Evolutionary conservation across 148 eudicot genomes (phyloP), one percentile per base, ranked within the genome.

Genomic region (Gaultheria prostrata): DNA sequence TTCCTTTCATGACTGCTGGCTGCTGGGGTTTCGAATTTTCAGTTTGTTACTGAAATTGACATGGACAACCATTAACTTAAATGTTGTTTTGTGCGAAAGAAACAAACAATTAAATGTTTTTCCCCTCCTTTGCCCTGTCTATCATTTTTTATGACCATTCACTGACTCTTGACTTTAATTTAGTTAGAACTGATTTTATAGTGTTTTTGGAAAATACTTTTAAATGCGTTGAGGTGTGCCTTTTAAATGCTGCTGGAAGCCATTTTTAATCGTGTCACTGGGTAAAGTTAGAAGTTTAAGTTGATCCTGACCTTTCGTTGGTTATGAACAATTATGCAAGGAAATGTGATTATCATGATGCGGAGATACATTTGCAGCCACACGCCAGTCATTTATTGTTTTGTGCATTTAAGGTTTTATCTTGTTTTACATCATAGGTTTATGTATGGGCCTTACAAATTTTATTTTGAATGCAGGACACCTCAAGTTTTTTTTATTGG

Each of bases 401-500:
- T 50, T 50, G 53, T 50, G 53, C 15, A 8, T 50, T 50, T 50
- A 50, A 13, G 11, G 53, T 11, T 50, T 50, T 50, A 50, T 50
- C 12, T 50, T 50, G 28, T 65, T 28, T 65, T 28, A 28, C 71
- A 28, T 65, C 71, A 65, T 13, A 65, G 71, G 33, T 65, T 65
- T 32, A 65, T 65, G 71, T 65, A 26, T 65, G 3, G 33, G 7
- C 15, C 71, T 65, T 26, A 65, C 71, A 26, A 28, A 24, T 65
- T 65, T 28, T 50, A 50, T 50, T 50, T 50, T 0, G 43, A 39
- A 77, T 90, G 85, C 94, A 96, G 99, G 99, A 88, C 98, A 4
- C 98, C 99, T 87, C 94, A 92, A 86, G 91, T 87, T 45, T 96
- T 89, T 84, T 96, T 84, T 81, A 91, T 70, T 32, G 89, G 87